Evolutionary conservation across 2,329 filamentous ascomycete species (phyloP), one percentile per base, ranked within the genome.

Genomic region (Aspergillus ruber): DNA sequence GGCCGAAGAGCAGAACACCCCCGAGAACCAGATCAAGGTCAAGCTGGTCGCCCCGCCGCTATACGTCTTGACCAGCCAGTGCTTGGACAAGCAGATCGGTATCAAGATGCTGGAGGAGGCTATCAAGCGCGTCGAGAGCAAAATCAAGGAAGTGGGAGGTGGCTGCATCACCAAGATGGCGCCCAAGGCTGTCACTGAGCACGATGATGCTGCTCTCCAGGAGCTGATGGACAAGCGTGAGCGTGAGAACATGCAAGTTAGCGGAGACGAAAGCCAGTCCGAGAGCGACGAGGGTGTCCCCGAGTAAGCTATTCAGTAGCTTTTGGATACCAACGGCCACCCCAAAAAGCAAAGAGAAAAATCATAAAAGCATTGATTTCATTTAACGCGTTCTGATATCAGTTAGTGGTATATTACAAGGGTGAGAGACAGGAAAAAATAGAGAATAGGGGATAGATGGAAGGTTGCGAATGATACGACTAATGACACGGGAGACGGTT

Each of bases 191-290:
- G 93, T 98, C 53, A 98, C 93, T 1, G 94, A 97, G 79, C 94
- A 90, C 70, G 94, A 98, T 63, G 93, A 98, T 65, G 93, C 91
- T 21, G 90, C 96, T 73, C 78, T 98, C 56, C 90, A 96, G 71
- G 93, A 91, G 45, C 81, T 98, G 56, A 98, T 98, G 93, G 93
- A 97, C 80, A 96, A 97, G 84, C 85, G 88, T 57, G 93, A 95
- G 78, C 85, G 89, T 57, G 91, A 97, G 81, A 98, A 98, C 73
- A 88, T 89, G 68, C 89, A 98, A 71, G 89, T 98, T 65, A 95
- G 90, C 70, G 93, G 93, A 64, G 94, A 98, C 68, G 93, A 98
- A 78, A 93, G 90, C 69, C 80, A 89, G 70, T 95, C 88, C 66
- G 91, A 95, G 73, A 95, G 89, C 67, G 93, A 97, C 65, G 93